A percentile compares a stretch with the other conserved stretches of the same genome.
phyloP scores from a whole-genome alignment of 805 yeast species.

The Monosporozyma yasuniensis region DNA sequence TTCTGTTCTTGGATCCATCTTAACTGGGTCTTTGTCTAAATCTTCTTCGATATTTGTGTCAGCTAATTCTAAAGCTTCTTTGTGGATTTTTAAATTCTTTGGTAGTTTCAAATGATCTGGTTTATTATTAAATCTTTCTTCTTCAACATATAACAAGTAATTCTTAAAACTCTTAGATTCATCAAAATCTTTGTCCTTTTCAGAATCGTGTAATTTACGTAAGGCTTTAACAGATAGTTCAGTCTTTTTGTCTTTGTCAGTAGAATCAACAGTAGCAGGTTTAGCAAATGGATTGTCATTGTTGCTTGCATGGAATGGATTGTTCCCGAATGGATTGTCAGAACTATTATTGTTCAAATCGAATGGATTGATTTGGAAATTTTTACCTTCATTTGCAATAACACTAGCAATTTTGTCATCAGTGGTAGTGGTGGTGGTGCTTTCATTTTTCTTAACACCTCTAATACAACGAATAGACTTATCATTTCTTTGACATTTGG shows the following conservation, averaged over 20 bases:
- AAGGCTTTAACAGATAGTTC: conserved; percentile 29
- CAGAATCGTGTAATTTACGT: conserved; percentile 25
- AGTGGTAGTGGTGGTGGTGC: conserved; percentile 11
- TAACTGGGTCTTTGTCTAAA: conserved; percentile 22
- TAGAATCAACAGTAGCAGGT: not conserved
- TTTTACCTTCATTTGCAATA: conserved; percentile 33
- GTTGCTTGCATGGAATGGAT: conserved; percentile 35
- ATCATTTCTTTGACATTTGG: conserved; percentile 56
- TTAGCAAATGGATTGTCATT: conserved; percentile 18
- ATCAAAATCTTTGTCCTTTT: conserved; percentile 17
- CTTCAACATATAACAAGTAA: conserved; percentile 59
- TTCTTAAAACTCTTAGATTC: conserved; percentile 43
- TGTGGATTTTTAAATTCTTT: conserved; percentile 45
- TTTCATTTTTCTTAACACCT: conserved; percentile 58
- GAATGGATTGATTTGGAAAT: conserved; percentile 31
- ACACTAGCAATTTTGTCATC: conserved; percentile 34
- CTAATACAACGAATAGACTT: conserved; percentile 73
- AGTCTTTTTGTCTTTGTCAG: conserved; percentile 1
- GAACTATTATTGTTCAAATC: conserved; percentile 12
- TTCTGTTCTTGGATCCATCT: conserved; percentile 36
- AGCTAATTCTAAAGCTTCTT: conserved; percentile 38
- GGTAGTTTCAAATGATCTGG: conserved; percentile 41
- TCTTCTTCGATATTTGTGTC: conserved; percentile 26
- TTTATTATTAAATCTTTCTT: conserved; percentile 52
- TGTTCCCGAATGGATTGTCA: conserved; percentile 25